Percentiles rank a stretch among this genome's conserved stretches.
phyloP scores from a whole-genome alignment of 1,284 basidiomycete species.

The Ceratobasidium sp. region DNA sequence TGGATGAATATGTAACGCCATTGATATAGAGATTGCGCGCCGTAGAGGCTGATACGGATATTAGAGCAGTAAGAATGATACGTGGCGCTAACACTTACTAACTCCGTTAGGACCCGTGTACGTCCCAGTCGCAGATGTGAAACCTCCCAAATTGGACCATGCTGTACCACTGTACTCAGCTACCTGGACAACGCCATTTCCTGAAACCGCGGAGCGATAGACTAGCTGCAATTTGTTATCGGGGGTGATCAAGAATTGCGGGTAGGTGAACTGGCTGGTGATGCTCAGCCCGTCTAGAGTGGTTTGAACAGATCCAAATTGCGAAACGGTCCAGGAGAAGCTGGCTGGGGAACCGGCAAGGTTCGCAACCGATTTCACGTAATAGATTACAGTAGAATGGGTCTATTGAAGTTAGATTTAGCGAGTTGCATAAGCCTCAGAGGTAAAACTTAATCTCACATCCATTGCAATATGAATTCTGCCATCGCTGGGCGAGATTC shows the following conservation, averaged over 20 bases:
- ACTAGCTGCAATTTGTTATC: slow-evolving; percentile 48
- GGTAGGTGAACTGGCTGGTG: slow-evolving; percentile 48
- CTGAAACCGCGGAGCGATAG: slow-evolving; percentile 45
- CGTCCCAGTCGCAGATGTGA: slow-evolving; percentile 47
- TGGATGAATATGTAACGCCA: slow-evolving; percentile 48
- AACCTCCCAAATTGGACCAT: slow-evolving; percentile 47
- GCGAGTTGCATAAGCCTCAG: background rate
- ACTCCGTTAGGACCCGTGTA: slow-evolving; percentile 47
- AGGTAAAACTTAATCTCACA: background rate
- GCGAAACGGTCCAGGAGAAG: slow-evolving; percentile 45
- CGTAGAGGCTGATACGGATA: background rate
- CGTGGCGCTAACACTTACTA: slow-evolving; percentile 19
- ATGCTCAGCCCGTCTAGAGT: slow-evolving; percentile 45
- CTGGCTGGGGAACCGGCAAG: slow-evolving; percentile 40
- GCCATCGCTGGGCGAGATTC: slow-evolving; percentile 47
- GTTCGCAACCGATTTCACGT: slow-evolving; percentile 43
- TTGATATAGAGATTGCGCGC: slow-evolving; percentile 48
- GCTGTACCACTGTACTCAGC: slow-evolving; percentile 42
- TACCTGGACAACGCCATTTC: slow-evolving; percentile 45
- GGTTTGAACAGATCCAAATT: slow-evolving; percentile 41
- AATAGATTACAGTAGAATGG: slow-evolving; percentile 44
- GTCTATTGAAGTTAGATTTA: slow-evolving; percentile 1
- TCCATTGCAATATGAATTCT: slow-evolving; percentile 49
- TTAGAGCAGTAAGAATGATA: background rate
- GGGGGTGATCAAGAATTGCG: slow-evolving; percentile 48